phyloP scores from a whole-genome alignment of 2,329 filamentous ascomycete species.

The Fusarium papillatum region DNA sequence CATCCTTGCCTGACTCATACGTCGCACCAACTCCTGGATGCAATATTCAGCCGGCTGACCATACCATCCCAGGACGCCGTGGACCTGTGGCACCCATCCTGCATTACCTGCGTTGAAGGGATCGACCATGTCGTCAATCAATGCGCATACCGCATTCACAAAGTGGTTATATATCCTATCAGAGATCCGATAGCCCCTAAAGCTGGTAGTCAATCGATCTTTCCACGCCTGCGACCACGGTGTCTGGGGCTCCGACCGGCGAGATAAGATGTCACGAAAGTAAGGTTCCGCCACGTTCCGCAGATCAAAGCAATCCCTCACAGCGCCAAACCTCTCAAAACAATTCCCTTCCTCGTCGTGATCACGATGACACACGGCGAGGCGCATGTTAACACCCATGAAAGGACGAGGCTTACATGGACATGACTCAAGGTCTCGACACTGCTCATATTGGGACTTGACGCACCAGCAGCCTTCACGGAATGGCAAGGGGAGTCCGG shows the following conservation, averaged over 20 bases:
- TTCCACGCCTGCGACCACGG: accelerated
- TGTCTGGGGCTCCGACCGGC: neutral
- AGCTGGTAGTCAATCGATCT: neutral
- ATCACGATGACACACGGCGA: neutral
- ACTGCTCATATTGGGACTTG: neutral
- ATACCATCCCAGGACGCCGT: constrained; percentile 11
- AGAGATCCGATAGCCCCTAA: neutral
- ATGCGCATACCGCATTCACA: neutral
- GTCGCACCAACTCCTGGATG: neutral
- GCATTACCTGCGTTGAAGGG: neutral
- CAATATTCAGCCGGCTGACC: neutral
- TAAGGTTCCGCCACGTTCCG: neutral
- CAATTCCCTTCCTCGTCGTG: neutral
- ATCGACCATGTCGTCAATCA: neutral
- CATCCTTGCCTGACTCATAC: neutral
- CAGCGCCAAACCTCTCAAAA: neutral
- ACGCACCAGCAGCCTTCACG: neutral
- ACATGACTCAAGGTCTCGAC: neutral
- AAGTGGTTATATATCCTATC: neutral
- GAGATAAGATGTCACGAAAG: neutral
- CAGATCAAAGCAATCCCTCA: constrained; percentile 14
- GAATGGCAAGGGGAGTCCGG: accelerated
- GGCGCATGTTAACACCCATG: neutral
- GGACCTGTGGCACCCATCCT: constrained; percentile 5
- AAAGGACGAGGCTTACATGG: neutral